Conservation (phyloP, 257 asterid species). For the Lantana camara region DNA sequence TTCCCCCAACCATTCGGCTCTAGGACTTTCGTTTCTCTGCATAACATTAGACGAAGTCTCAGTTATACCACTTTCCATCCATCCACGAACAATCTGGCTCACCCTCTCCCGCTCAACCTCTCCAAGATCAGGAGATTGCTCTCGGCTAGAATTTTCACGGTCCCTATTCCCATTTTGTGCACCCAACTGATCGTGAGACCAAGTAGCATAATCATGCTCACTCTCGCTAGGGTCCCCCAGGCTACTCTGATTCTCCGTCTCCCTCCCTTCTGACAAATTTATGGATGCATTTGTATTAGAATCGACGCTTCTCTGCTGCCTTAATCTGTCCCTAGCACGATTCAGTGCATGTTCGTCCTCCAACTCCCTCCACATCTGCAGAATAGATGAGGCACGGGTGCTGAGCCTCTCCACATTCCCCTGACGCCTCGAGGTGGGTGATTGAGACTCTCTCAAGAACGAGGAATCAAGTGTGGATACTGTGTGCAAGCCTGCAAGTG, state of each 20-base stretch:
- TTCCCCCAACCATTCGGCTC: slow-evolving; percentile 95
- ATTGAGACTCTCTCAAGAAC: slow-evolving; percentile 80
- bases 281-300: slow-evolving; percentile 54
- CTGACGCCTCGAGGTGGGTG: slow-evolving; percentile 78
- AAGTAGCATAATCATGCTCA: slow-evolving; percentile 59
- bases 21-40: slow-evolving; percentile 63
- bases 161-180: slow-evolving; percentile 50
- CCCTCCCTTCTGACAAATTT: slow-evolving; percentile 57
- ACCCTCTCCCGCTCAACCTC: slow-evolving; percentile 94
- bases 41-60: slow-evolving; percentile 67
- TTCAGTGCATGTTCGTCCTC: slow-evolving; percentile 76
- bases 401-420: slow-evolving; percentile 78
- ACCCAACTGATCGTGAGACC: slow-evolving; percentile 58
- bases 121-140: slow-evolving; percentile 89
- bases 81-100: slow-evolving; percentile 92
- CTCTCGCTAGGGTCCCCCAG: slow-evolving; percentile 60
- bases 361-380: slow-evolving; percentile 95
- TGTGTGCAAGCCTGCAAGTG: slow-evolving; percentile 84
- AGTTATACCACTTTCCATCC: slow-evolving; percentile 91
- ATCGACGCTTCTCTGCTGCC: slow-evolving; percentile 64
- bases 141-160: slow-evolving; percentile 70
- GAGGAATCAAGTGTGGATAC: slow-evolving; percentile 90
- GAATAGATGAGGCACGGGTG: slow-evolving; percentile 75
- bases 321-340: slow-evolving; percentile 74
- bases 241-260: slow-evolving; percentile 59